Percentiles rank a stretch among this genome's conserved stretches.
Conservation (phyloP, 2,329 filamentous ascomycete species). For the Ceratocystis eucalypticola region DNA sequence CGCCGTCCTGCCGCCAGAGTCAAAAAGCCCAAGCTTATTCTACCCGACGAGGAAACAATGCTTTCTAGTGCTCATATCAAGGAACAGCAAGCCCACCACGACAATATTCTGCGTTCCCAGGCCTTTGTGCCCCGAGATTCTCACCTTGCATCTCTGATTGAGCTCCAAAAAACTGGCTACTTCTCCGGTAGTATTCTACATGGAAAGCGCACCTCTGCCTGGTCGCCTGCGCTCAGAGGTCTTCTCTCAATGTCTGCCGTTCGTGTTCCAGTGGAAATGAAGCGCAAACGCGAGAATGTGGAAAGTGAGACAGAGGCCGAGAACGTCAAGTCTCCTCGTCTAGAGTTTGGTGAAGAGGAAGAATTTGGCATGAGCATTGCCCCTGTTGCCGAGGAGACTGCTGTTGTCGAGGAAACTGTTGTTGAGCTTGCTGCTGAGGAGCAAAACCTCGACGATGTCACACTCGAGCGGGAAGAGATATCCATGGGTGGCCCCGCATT, state of each 20-base stretch:
- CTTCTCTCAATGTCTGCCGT: conserved; percentile 79
- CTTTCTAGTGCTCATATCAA: conserved; percentile 67
- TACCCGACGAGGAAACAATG: conserved; percentile 68
- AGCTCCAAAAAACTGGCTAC: conserved; percentile 79
- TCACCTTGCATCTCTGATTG: conserved; percentile 72
- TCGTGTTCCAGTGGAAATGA: conserved; percentile 63
- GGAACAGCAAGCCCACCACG: conserved; percentile 71
- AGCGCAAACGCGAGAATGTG: conserved; percentile 85
- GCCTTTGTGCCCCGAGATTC: conserved; percentile 80
- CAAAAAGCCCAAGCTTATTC: conserved; percentile 64
- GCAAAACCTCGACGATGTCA: conserved; percentile 35
- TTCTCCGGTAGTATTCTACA: conserved; percentile 82
- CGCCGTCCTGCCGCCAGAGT: conserved; percentile 59
- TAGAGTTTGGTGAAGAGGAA: conserved; percentile 56
- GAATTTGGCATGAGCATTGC: conserved; percentile 28
- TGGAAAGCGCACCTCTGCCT: conserved; percentile 61
- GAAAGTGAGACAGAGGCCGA: conserved; percentile 66
- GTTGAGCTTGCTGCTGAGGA: conserved; percentile 52
- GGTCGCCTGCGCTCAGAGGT: conserved; percentile 87
- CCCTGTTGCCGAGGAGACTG: conserved; percentile 33
- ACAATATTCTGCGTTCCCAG: conserved; percentile 70
- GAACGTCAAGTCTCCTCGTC: conserved; percentile 54
- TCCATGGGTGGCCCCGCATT: conserved; percentile 43
- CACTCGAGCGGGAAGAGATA: conserved; percentile 33
- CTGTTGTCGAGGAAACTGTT: conserved; percentile 47